These are phyloP conservation scores for Mycena albidolilacea DNA, from an alignment of 768 basidiomycete genomes.

Conservation along the genomic window DNA sequence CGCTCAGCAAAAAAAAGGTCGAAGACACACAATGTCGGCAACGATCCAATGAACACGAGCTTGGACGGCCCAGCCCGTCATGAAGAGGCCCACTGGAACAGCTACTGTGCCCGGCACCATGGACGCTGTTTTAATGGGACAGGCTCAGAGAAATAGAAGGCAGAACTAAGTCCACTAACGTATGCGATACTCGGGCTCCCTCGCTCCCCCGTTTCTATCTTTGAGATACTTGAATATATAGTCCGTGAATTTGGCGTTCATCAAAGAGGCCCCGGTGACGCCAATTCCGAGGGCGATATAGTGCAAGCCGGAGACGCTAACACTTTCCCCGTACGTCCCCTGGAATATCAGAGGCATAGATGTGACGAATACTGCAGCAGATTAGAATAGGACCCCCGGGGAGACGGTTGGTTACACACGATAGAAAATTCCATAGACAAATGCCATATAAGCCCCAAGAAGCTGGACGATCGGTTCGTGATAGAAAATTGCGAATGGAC, in stretches of 20 bases:
- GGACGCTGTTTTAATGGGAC: conserved; percentile 54
- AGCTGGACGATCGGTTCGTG: conserved; percentile 57
- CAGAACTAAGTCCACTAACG: conserved; percentile 50
- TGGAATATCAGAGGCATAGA: conserved; percentile 74
- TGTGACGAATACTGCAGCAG: conserved; percentile 71
- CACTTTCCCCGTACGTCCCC: conserved; percentile 64
- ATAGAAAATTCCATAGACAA: conserved; percentile 1
- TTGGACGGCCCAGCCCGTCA: conserved; percentile 81
- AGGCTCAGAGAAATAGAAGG: neutral
- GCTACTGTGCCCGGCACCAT: conserved; percentile 72
- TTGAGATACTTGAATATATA: conserved; percentile 66
- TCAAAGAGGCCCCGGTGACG: conserved; percentile 63
- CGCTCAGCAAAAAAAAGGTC: neutral
- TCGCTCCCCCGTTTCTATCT: conserved; percentile 60
- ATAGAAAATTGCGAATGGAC: conserved; percentile 76
- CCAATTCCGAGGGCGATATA: conserved; percentile 85
- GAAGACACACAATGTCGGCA: conserved; percentile 69
- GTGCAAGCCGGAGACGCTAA: conserved; percentile 76
- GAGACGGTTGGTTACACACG: neutral
- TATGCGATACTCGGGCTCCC: conserved; percentile 66
- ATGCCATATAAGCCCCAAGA: conserved; percentile 8
- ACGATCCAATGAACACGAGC: conserved; percentile 76
- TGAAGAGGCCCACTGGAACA: conserved; percentile 77
- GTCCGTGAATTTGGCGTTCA: conserved; percentile 73
- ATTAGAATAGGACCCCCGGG: too few species aligned